Conservation (phyloP, 768 basidiomycete genomes). For the Guyanaporus albipodus region DNA sequence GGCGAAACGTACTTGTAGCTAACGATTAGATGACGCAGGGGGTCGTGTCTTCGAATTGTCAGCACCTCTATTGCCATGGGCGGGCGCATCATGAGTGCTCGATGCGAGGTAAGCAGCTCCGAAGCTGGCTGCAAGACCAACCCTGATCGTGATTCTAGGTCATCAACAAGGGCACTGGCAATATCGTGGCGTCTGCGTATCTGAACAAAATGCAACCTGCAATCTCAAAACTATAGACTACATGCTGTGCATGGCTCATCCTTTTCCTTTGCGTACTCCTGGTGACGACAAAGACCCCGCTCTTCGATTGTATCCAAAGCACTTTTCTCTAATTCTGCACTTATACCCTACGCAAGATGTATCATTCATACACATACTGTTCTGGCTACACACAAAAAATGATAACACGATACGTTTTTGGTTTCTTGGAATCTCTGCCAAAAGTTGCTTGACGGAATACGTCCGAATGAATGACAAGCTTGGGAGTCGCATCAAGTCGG, state of each 20-base stretch:
- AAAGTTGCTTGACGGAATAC: neutral
- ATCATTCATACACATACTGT: conserved; percentile 12
- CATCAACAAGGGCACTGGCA: conserved; percentile 53
- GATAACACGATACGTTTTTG: conserved; percentile 7
- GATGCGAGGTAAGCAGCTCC: conserved; percentile 55
- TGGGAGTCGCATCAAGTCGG: conserved; percentile 1
- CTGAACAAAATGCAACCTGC: conserved; percentile 72
- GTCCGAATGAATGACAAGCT: no score
- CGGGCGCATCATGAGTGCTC: conserved; percentile 64
- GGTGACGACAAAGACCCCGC: conserved; percentile 18
- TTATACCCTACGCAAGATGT: conserved; percentile 22
- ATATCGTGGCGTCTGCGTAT: conserved; percentile 61
- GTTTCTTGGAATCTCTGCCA: conserved; percentile 3
- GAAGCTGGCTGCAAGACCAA: neutral
- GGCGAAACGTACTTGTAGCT: conserved; percentile 5
- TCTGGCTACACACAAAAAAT: neutral
- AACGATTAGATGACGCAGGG: conserved; percentile 36
- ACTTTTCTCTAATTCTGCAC: conserved; percentile 8
- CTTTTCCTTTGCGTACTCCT: conserved; percentile 7
- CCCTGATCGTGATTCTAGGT: conserved; percentile 38
- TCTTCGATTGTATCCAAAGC: conserved; percentile 23
- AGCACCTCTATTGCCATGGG: conserved; percentile 66
- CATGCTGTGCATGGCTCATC: conserved; percentile 2
- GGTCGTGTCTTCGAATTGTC: conserved; percentile 53
- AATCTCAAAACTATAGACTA: conserved; percentile 41